phyloP scores from a whole-genome alignment of 1,284 basidiomycete species.

The Cryptococcus sp. region DNA sequence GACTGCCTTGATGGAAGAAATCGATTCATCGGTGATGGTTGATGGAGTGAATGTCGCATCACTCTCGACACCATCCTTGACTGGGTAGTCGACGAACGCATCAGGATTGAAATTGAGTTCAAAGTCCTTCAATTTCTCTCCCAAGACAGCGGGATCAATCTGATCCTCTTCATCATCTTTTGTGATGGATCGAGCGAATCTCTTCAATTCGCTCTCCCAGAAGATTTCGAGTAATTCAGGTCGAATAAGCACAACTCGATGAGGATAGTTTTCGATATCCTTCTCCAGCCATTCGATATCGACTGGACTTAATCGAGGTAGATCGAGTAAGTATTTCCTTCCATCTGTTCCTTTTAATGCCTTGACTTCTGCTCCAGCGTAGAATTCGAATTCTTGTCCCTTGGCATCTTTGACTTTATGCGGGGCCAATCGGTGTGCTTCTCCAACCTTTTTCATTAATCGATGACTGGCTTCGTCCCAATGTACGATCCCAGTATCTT shows the following conservation, averaged over 20 bases:
- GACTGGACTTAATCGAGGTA: slow-evolving; percentile 54
- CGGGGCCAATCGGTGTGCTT: slow-evolving; percentile 51
- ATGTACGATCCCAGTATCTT: slow-evolving; percentile 50
- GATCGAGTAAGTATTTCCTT: slow-evolving; percentile 55
- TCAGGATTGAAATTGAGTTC: slow-evolving; percentile 57
- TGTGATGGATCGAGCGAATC: slow-evolving; percentile 52
- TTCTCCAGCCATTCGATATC: slow-evolving; percentile 57
- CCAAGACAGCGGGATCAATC: slow-evolving; percentile 11
- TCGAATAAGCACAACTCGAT: slow-evolving; percentile 55
- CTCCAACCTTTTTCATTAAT: slow-evolving; percentile 53
- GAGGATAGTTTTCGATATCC: slow-evolving; percentile 52
- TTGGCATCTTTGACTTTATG: slow-evolving; percentile 52
- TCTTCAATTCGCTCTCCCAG: slow-evolving; percentile 54
- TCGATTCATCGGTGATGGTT: slow-evolving; percentile 50
- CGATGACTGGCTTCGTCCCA: slow-evolving; percentile 53
- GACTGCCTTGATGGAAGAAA: slow-evolving; percentile 53
- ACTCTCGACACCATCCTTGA: slow-evolving; percentile 17
- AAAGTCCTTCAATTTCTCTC: slow-evolving; percentile 46
- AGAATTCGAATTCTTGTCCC: slow-evolving; percentile 51
- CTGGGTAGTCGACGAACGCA: slow-evolving; percentile 54
- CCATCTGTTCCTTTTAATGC: slow-evolving; percentile 56
- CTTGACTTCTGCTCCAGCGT: slow-evolving; percentile 56
- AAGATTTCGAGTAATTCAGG: slow-evolving; percentile 56
- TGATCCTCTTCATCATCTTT: slow-evolving; percentile 6
- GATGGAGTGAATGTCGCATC: slow-evolving; percentile 20